Base-by-base conservation (phyloP, 306 rosid genomes). In the Rosa multiflora region DNA sequence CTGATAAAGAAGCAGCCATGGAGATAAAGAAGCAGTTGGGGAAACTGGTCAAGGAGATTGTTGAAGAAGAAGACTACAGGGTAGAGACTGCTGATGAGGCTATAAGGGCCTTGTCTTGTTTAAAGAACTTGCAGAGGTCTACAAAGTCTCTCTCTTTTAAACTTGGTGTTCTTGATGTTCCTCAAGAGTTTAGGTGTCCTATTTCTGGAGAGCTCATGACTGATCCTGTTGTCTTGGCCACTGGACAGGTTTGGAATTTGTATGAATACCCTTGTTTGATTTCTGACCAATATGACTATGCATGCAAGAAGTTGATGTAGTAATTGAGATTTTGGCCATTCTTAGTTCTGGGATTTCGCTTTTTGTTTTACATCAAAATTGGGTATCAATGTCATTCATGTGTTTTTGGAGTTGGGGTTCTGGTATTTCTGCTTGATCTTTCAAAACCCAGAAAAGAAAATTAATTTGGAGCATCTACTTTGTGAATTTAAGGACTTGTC, bases 141-240 rank as follows among this genome's bases (percentile, higher is more conserved):
- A 29, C 29, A 7, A 9, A 29, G 52, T 64, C 88, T 8, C 55
- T 66, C 58, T 76, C 85, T 7, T 53, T 75, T n/a, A 80, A 76
- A 35, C 71, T 84, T 15, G 82, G 82, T 44, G 74, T 48, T 4
- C 79, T 67, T 37, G 10, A 35, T 69, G 72, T 81, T 67, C 98
- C 97, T 63, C 69, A 86, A 4, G 76, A 83, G 64, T 93, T 91
- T 63, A 88, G 87, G 20, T 93, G 98, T 53, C 97, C 98, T 77
- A 91, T 93, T 70, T 91, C 98, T 8, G 83, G 78, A 68, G 87
- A 86, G 52, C 85, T 93, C 82, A 93, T 93, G 96, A 67, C 40
- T 15, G 98, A 93, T 63, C 98, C 98, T 76, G 96, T 93, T 75
- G 77, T 91, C 78, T 83, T 91, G 78, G 83, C 87, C 75, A 88